A percentile compares a stretch with the other conserved stretches of the same genome.
phyloP scores from a whole-genome alignment of 768 basidiomycete species.

The Mycena sanguinolenta region DNA sequence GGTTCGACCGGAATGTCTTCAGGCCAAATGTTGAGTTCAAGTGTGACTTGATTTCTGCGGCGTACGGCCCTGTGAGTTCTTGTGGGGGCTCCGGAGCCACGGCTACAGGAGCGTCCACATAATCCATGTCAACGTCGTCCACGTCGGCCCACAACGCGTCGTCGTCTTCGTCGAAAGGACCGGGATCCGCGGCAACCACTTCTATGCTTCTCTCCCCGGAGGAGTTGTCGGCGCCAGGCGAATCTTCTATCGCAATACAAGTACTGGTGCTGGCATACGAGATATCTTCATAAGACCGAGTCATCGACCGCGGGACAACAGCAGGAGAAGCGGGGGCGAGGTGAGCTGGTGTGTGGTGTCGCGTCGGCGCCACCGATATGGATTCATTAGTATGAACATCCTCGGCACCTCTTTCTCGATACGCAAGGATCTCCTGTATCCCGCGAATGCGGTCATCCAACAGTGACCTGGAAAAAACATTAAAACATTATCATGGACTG shows the following conservation, averaged over 20 bases:
- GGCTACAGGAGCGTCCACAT: conserved; percentile 39
- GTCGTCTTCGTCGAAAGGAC: conserved; percentile 54
- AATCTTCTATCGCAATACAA: background rate
- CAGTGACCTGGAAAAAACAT: conserved; percentile 11
- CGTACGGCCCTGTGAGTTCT: conserved; percentile 34
- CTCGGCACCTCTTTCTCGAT: conserved; percentile 30
- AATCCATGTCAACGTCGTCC: conserved; percentile 54
- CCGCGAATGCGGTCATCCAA: conserved; percentile 53
- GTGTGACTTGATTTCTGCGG: conserved; percentile 64
- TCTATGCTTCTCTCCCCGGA: conserved; percentile 18
- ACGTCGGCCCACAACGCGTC: conserved; percentile 62
- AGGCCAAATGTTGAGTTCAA: conserved; percentile 76
- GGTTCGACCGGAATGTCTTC: conserved; percentile 80
- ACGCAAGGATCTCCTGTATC: conserved; percentile 51
- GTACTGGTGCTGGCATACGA: conserved; percentile 24
- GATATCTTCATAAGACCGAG: conserved; percentile 9
- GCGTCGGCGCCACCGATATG: conserved; percentile 1
- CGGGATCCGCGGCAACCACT: conserved; percentile 16
- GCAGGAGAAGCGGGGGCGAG: background rate
- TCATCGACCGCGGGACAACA: background rate
- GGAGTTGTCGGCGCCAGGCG: conserved; percentile 7
- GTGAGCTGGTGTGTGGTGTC: conserved; percentile 18
- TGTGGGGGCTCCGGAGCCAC: conserved; percentile 32
- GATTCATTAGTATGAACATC: background rate
- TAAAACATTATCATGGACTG: conserved; percentile 1